Evolutionary conservation across 129 eudicot genomes (phyloP).

Genomic region (Chrysanthemum lavandulifolium): DNA sequence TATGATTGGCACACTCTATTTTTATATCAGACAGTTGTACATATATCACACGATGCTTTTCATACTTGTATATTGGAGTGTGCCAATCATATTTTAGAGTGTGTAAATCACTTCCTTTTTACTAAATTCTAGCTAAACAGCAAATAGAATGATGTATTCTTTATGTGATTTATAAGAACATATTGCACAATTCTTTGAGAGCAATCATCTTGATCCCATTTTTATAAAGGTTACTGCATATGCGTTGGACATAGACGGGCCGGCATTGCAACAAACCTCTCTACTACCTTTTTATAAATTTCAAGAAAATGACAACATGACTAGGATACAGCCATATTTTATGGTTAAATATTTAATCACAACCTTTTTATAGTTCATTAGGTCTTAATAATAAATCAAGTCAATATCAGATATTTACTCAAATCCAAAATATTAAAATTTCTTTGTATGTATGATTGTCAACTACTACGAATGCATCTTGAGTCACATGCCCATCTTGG

Average conservation of each 20-base stretch:
- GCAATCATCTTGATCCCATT: background rate
- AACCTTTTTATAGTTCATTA: background rate
- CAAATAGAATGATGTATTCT: too few relatives aligned
- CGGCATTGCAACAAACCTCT: conserved; percentile 22
- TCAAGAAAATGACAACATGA: conserved; percentile 24
- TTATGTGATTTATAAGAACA: background rate
- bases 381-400: too few relatives aligned
- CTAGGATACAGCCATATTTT: background rate
- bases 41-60: too few relatives aligned
- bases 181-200: background rate
- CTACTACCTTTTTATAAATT: conserved; percentile 9
- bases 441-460: conserved; percentile 17
- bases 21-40: too few relatives aligned
- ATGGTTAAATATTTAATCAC: background rate
- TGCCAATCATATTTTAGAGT: too few relatives aligned
- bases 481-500: conserved; percentile 21
- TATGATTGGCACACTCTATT: too few relatives aligned
- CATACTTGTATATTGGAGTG: too few relatives aligned
- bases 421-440: background rate
- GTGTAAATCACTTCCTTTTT: too few relatives aligned
- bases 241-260: background rate
- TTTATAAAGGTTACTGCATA: background rate
- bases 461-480: conserved; percentile 13
- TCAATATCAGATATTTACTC: background rate
- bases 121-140: too few relatives aligned